Evolutionary conservation across 2,329 filamentous ascomycete species (phyloP).

Genomic region (Trichothecium sympodiale): DNA sequence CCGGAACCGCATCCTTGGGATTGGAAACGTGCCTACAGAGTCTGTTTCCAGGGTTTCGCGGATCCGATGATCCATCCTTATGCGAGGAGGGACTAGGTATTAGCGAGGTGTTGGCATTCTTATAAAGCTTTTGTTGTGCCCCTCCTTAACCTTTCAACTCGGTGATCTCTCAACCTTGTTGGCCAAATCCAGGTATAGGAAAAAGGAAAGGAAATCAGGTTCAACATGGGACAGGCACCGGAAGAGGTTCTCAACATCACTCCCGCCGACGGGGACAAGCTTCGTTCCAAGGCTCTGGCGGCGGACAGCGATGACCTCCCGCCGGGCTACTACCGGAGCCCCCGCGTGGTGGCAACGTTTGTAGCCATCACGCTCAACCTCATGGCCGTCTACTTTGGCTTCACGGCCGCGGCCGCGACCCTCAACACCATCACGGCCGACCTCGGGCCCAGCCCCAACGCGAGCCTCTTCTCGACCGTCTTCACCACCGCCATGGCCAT

Average conservation of each 20-base stretch:
- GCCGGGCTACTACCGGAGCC: constrained; percentile 8
- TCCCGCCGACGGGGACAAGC: constrained; percentile 7
- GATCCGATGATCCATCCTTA: no score
- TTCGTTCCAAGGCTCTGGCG: constrained; percentile 10
- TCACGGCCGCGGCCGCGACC: constrained; percentile 7
- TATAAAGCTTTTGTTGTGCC: no score
- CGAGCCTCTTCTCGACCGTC: constrained; percentile 15
- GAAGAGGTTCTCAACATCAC: no score
- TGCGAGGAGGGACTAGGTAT: no score
- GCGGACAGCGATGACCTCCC: constrained; percentile 8
- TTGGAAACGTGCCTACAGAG: no score
- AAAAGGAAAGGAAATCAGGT: constrained; percentile 16
- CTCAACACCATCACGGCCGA: constrained; percentile 8
- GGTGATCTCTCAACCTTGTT: no score
- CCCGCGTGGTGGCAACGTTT: constrained; percentile 9
- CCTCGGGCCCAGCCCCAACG: constrained; percentile 12
- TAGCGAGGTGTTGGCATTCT: no score
- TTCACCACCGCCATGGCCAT: constrained; percentile 20
- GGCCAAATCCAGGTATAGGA: no score
- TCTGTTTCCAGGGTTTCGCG: no score
- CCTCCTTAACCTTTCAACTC: no score
- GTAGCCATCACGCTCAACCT: constrained; percentile 9
- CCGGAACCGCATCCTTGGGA: no score
- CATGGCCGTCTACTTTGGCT: constrained; percentile 10
- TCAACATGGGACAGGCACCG: no score